Percentiles rank a stretch among this genome's conserved stretches.
phyloP scores from a whole-genome alignment of 1,139 yeast genomes.

The Suhomyces panamericanus region DNA sequence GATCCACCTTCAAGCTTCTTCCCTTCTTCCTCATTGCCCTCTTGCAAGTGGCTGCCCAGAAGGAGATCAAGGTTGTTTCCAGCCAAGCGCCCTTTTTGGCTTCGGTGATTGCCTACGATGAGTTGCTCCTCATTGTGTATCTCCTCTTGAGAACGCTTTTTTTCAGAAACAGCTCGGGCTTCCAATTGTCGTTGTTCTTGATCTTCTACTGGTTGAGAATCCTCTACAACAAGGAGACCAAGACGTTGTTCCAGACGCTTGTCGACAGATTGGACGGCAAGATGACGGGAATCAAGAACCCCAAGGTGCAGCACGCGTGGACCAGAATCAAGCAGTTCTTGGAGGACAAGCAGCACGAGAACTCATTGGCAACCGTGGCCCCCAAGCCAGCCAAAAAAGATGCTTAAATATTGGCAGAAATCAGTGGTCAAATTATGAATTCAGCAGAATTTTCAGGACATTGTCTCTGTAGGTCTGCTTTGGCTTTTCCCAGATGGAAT shows the following conservation, averaged over 20 bases:
- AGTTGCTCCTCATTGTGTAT: conserved; percentile 52
- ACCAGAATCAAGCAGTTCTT: conserved; percentile 39
- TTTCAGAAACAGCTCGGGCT: conserved; percentile 68
- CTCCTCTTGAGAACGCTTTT: conserved; percentile 59
- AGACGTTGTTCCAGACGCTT: conserved; percentile 42
- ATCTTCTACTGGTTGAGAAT: conserved; percentile 71
- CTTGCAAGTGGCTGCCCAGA: conserved; percentile 51
- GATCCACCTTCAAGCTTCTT: conserved; percentile 61
- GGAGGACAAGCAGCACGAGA: conserved; percentile 28
- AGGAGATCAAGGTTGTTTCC: conserved; percentile 43
- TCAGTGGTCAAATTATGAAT: no score
- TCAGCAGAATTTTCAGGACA: neutral
- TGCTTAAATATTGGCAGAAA: no score
- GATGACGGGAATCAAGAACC: conserved; percentile 43
- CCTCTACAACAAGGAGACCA: conserved; percentile 52
- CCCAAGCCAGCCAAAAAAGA: neutral
- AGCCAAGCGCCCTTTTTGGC: conserved; percentile 43
- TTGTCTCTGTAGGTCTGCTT: neutral
- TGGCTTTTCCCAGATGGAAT: no score
- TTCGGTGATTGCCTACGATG: conserved; percentile 59
- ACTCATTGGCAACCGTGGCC: neutral
- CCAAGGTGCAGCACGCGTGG: conserved; percentile 49
- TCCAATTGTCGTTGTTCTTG: conserved; percentile 56
- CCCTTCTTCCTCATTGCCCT: conserved; percentile 60
- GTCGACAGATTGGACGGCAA: conserved; percentile 46